phyloP scores from a whole-genome alignment of 2,329 filamentous ascomycete species.

The Conoideocrella luteorostrata region DNA sequence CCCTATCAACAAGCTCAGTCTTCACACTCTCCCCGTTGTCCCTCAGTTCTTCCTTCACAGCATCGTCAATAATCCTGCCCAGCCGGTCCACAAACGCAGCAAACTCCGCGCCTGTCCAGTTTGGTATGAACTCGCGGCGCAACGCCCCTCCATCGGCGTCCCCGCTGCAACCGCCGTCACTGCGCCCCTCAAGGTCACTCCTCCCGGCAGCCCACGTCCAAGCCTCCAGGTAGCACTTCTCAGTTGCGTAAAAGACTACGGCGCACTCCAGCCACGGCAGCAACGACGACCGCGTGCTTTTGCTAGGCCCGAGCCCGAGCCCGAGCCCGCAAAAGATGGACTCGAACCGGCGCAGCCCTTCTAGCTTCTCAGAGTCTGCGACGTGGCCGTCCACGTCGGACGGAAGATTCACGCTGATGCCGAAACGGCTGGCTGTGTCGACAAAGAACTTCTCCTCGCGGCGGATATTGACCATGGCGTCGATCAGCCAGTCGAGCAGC shows the following conservation, averaged over 20 bases:
- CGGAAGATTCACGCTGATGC: conserved; percentile 40
- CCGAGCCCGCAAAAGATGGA: conserved; percentile 49
- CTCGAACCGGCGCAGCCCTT: conserved; percentile 32
- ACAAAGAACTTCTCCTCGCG: conserved; percentile 64
- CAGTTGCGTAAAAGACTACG: conserved; percentile 71
- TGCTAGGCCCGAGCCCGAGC: too few relatives aligned
- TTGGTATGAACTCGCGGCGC: conserved; percentile 58
- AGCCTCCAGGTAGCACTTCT: conserved; percentile 55
- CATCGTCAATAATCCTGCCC: conserved; percentile 47
- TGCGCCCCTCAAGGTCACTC: conserved; percentile 23
- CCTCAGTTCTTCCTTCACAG: conserved; percentile 35
- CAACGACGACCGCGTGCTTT: too few relatives aligned
- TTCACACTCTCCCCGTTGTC: conserved; percentile 23
- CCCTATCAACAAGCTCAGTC: conserved; percentile 28
- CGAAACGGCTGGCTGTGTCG: conserved; percentile 54
- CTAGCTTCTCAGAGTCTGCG: conserved; percentile 26
- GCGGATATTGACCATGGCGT: conserved; percentile 59
- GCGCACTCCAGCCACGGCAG: conserved; percentile 58
- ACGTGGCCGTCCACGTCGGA: conserved; percentile 17
- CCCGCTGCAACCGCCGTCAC: conserved; percentile 5
- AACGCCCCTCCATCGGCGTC: conserved; percentile 61
- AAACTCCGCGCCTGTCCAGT: conserved; percentile 61
- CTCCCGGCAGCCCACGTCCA: conserved; percentile 52
- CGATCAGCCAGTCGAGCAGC: conserved; percentile 56
- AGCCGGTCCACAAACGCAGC: conserved; percentile 50